Percentiles rank a stretch among this genome's conserved stretches.
Conservation (phyloP, 495 filamentous ascomycete genomes). For the Podospora conica region DNA sequence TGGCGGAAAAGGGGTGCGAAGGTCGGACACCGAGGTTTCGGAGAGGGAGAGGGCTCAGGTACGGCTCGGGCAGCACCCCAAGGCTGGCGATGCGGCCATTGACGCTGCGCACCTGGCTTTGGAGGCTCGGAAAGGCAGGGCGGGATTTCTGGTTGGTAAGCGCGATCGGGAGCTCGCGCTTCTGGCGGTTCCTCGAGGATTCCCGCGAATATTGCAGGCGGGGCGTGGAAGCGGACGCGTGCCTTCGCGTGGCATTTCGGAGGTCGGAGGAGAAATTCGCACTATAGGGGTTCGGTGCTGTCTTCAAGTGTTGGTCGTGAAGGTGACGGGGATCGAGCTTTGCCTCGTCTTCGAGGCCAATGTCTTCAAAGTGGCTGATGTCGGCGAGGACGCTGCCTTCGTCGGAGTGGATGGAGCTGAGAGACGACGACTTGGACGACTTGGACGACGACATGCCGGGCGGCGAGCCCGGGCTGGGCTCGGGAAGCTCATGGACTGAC, state of each 20-base stretch:
- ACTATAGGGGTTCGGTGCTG: conserved; percentile 35
- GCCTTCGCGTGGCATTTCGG: conserved; percentile 33
- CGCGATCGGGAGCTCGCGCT: conserved; percentile 17
- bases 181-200: conserved; percentile 18
- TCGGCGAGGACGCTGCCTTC: conserved; percentile 61
- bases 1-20: conserved; percentile 23
- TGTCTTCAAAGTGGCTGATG: conserved; percentile 84
- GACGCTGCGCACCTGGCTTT: conserved; percentile 24
- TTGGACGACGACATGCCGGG: conserved; percentile 80
- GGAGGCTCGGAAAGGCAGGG: conserved; percentile 24
- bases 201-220: conserved; percentile 28
- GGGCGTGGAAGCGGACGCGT: conserved; percentile 26
- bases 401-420: conserved; percentile 68
- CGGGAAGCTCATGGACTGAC: conserved; percentile 38
- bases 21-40: conserved; percentile 34
- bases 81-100: conserved; percentile 30
- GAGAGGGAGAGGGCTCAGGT: conserved; percentile 26
- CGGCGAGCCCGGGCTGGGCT: conserved; percentile 64
- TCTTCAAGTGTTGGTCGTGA: conserved; percentile 42
- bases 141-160: conserved; percentile 12
- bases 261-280: conserved; percentile 39
- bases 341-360: conserved; percentile 71
- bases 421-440: conserved; percentile 86
- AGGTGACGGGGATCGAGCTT: conserved; percentile 32
- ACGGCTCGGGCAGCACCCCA: conserved; percentile 27